Evolutionary conservation across 768 basidiomycete genomes (phyloP).

Genomic region (Termitomyces sp.): DNA sequence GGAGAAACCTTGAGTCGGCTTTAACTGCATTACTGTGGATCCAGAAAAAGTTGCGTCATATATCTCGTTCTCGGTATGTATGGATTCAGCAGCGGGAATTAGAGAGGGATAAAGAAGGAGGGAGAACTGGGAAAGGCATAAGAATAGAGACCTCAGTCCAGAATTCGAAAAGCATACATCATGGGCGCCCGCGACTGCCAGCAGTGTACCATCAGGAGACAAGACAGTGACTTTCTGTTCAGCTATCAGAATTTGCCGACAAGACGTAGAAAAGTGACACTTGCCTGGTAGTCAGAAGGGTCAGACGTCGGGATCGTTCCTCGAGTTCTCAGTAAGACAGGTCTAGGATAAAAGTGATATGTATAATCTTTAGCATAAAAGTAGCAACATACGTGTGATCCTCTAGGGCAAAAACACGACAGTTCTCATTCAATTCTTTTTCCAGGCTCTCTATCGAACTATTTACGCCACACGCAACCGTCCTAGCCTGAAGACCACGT

Average conservation of each 20-base stretch:
- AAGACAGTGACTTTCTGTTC: conserved; percentile 85
- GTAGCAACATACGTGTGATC: conserved; percentile 49
- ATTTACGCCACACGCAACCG: conserved; percentile 84
- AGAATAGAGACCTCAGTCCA: background rate
- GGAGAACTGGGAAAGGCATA: conserved; percentile 39
- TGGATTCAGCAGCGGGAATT: conserved; percentile 37
- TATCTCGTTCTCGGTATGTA: conserved; percentile 71
- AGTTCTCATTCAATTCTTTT: conserved; percentile 77
- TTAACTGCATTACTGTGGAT: conserved; percentile 41
- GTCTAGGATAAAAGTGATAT: conserved; percentile 31
- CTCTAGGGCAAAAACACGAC: conserved; percentile 61
- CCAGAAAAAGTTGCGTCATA: conserved; percentile 81
- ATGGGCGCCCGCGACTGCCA: conserved; percentile 71
- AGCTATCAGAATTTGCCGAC: conserved; percentile 9
- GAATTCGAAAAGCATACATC: conserved; percentile 42
- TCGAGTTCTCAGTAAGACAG: conserved; percentile 43
- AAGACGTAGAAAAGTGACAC: conserved; percentile 8
- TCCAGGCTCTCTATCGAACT: conserved; percentile 58
- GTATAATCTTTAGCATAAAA: background rate
- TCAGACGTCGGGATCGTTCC: conserved; percentile 60
- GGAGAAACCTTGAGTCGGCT: background rate
- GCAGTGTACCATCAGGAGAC: conserved; percentile 58
- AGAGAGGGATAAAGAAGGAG: conserved; percentile 65
- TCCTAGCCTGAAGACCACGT: conserved; percentile 30
- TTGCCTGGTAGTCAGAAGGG: conserved; percentile 81